Evolutionary conservation across 331 rosid species (phyloP), one percentile per base, ranked within the genome.

Genomic region (Pyracantha coccinea): DNA sequence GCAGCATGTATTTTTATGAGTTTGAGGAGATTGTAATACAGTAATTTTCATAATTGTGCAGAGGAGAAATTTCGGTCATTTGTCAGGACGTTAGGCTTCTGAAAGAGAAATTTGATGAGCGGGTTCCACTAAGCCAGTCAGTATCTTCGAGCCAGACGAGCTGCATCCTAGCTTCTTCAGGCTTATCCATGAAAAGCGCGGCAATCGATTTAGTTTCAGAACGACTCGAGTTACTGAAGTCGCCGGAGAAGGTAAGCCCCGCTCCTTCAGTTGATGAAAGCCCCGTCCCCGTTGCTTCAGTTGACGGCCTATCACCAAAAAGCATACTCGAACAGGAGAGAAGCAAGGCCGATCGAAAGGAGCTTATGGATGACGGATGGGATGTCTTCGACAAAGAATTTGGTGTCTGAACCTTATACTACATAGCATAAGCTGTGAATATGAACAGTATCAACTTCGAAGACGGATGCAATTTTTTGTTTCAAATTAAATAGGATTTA

Each of bases 51-150:
- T 38, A 35, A 24, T 2, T 75, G 75, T 80, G 88, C 92, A 94
- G 99, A 75, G 99, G 99, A 79, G 97, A 94, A 85, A 90, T 94
- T 57, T 92, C 96, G 45, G 99, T 94, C 23, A 88, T 92, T 61
- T 92, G 97, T 76, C 83, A 88, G 84, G 99, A 94, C 67, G 83
- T 94, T 58, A 81, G 81, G 78, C 88, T 83, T 77, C 86, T 94
- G 75, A 94, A 92, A 73, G 93, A 86, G 66, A 94, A 89, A 80
- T 94, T 92, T 80, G 99, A 94, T 82, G 87, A 89, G 29, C 82
- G 85, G 54, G 81, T 92, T 76, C 99, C 99, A 27, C 77, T 94
- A 80, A 92, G 92, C 85, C 77, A 87, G 82, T 94, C 97, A 6
- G 79, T 90, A 82, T 87, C 96, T n/a, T 87, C 99, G 23, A 78